Base-by-base conservation (phyloP, 2,329 filamentous ascomycete species). In the Epichloe bromicola region DNA sequence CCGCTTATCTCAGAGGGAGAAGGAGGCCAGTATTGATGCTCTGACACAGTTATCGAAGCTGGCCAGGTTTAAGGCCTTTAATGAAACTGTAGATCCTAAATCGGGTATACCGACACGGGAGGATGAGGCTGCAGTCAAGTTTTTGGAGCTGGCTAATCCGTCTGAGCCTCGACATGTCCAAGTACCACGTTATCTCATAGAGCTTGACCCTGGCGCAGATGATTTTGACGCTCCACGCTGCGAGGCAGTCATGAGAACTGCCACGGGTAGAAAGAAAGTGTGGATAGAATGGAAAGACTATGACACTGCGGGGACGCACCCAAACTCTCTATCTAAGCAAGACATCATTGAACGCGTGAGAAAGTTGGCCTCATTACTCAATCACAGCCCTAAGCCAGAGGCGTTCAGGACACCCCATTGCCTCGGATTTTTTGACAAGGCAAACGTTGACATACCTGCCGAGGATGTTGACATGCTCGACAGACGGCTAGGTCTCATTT, bases 271-370 rank as follows among this genome's bases (percentile, higher is more conserved):
- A 46, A 69, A 66, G 48, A 66, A 62, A 34, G 69, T 74, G 0
- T 75, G 72, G 73, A 65, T 75, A 7, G 73, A 75, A 55, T 75
- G 72, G 73, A 75, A 74, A 57, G 70, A 74, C 51, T 75, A 74
- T 53, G 68, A 69, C 39, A 55, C 53, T 4, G 63, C 68, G n/a
- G 65, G 61, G 1, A 58, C 64, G 26, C 55, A 59, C 7, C 61
- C 65, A 3, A 64, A 61, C 6, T 67, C 65, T 3, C 65, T 72
- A 5, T 67, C 70, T 14, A 72, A 70, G 51, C 57, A 62, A 3
- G 63, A 71, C 15, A 72, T 73, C 42, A 57, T 72, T 20, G 67
- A 73, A 34, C 61, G 72, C 20, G 70, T 75, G 2, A 62, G 65
- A n/a, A 73, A 72, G 54, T 63, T 76, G 6, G 71, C 71, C n/a